Percentiles rank a stretch among this genome's conserved stretches.
phyloP scores from a whole-genome alignment of 768 basidiomycete genomes.

The Grammothele lineata region DNA sequence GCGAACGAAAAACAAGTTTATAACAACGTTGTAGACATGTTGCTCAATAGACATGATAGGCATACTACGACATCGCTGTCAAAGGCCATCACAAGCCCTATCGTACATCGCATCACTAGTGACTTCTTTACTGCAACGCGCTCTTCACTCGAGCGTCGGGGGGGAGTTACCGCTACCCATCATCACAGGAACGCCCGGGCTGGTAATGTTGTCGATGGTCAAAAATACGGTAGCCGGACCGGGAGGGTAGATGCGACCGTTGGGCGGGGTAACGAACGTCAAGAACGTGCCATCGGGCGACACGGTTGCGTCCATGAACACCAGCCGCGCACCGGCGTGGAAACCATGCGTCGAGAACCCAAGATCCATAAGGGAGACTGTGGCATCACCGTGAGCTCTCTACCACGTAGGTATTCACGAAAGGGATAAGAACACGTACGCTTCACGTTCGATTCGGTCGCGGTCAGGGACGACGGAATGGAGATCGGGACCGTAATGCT shows the following conservation, averaged over 20 bases:
- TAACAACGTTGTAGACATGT: too few relatives aligned
- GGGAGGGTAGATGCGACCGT: conserved; percentile 65
- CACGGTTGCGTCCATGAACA: conserved; percentile 51
- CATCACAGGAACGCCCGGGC: conserved; percentile 59
- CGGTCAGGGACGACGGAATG: conserved; percentile 31
- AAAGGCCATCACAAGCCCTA: too few relatives aligned
- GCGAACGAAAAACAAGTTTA: too few relatives aligned
- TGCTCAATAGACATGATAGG: too few relatives aligned
- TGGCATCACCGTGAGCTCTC: too few relatives aligned
- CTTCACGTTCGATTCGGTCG: conserved; percentile 34
- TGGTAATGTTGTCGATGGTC: conserved; percentile 59
- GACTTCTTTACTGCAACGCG: too few relatives aligned
- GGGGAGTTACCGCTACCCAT: conserved; percentile 65
- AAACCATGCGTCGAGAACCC: conserved; percentile 76
- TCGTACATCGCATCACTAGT: too few relatives aligned
- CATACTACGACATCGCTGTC: too few relatives aligned
- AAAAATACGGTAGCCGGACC: conserved; percentile 76
- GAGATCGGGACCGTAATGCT: conserved; percentile 43
- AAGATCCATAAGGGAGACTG: conserved; percentile 76
- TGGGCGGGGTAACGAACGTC: conserved; percentile 58
- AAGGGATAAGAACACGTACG: conserved; percentile 31
- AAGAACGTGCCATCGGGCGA: conserved; percentile 45
- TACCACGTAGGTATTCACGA: too few relatives aligned
- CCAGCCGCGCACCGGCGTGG: conserved; percentile 70
- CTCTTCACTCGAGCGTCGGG: conserved; percentile 41